Conservation (phyloP, 352 stramenopile species). For the Pythium phragmiticola region DNA sequence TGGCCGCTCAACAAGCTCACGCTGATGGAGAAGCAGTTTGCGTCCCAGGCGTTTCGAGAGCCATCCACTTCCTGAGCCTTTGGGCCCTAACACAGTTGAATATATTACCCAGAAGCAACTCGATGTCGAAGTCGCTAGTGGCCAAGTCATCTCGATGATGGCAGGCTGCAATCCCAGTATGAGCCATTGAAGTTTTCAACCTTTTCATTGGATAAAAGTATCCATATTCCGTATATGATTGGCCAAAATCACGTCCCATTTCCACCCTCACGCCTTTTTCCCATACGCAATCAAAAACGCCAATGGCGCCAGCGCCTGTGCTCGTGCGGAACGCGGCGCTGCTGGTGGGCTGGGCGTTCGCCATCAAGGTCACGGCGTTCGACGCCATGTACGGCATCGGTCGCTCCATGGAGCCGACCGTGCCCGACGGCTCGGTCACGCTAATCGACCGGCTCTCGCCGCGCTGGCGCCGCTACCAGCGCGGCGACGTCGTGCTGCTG, state of each 20-base stretch:
- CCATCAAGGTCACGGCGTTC: slow-evolving; percentile 64
- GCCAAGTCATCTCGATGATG: not conserved
- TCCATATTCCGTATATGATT: slow-evolving; percentile 1
- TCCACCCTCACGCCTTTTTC: not conserved
- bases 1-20: slow-evolving; percentile 77
- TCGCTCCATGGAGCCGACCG: slow-evolving; percentile 77
- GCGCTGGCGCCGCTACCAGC: slow-evolving; percentile 59
- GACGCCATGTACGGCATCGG: slow-evolving; percentile 86
- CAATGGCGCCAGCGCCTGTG: not conserved
- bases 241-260: slow-evolving; percentile 1
- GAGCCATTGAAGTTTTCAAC: not conserved
- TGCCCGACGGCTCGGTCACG: slow-evolving; percentile 81
- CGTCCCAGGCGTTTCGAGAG: slow-evolving; percentile 56
- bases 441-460: slow-evolving; percentile 78
- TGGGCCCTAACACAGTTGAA: not conserved
- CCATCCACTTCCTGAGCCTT: slow-evolving; percentile 13
- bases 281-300: not conserved
- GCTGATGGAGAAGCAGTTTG: slow-evolving; percentile 52
- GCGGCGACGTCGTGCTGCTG: slow-evolving; percentile 82
- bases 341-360: slow-evolving; percentile 55
- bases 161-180: no score
- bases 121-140: not conserved
- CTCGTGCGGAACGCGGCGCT: slow-evolving; percentile 54
- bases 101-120: not conserved
- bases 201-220: not conserved